Conservation (phyloP, 108 stramenopile species). For the Nannochloropsis gaditana region DNA sequence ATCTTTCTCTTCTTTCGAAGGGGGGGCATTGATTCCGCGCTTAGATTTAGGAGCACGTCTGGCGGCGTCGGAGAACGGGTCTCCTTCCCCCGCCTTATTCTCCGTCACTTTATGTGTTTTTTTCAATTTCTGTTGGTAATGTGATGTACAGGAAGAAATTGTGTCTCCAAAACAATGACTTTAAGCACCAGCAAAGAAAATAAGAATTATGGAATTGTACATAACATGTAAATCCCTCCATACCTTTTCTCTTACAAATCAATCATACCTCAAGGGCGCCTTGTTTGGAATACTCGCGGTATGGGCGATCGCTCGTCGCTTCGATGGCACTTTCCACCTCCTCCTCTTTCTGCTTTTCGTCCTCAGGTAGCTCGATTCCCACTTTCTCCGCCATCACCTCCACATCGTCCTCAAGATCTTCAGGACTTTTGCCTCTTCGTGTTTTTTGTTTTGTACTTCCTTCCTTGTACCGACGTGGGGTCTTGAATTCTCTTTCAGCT, state of each 20-base stretch:
- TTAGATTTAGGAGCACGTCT: background rate
- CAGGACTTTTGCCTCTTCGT: background rate
- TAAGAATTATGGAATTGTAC: background rate
- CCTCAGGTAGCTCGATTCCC: background rate
- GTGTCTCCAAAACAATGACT: background rate
- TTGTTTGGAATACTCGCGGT: background rate
- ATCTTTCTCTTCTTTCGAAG: background rate
- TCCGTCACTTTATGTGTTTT: background rate
- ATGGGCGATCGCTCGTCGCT: background rate
- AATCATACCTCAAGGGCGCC: background rate
- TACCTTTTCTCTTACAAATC: background rate
- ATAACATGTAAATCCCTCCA: background rate
- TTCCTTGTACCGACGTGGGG: background rate
- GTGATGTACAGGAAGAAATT: background rate
- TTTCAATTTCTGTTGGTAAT: background rate
- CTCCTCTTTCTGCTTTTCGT: background rate
- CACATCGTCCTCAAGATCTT: background rate
- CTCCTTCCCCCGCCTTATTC: background rate
- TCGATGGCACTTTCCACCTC: background rate
- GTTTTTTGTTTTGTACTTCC: background rate
- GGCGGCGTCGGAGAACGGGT: background rate
- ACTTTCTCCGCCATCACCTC: background rate
- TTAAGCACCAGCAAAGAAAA: background rate
- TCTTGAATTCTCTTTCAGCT: background rate
- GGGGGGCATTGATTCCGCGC: background rate